These are phyloP conservation scores for Alternaria sp. DNA, from an alignment of 2,329 filamentous ascomycete genomes.

Conservation along the genomic window DNA sequence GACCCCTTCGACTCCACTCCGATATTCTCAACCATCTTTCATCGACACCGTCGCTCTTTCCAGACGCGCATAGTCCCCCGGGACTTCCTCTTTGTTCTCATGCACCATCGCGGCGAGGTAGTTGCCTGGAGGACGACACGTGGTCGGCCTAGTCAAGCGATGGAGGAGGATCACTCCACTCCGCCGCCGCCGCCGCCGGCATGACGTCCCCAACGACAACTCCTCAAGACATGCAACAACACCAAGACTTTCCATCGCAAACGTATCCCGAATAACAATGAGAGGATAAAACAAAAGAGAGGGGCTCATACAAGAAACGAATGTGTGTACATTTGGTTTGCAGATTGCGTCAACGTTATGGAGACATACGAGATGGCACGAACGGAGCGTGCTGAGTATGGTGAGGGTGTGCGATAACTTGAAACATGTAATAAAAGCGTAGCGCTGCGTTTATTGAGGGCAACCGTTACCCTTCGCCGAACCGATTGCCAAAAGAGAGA, in stretches of 20 bases:
- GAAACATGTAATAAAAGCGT: neutral
- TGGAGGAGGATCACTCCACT: no score
- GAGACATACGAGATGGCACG: neutral
- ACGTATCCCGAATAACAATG: constrained; percentile 1
- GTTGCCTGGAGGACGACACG: no score
- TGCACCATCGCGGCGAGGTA: no score
- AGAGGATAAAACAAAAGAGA: neutral
- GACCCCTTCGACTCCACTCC: no score
- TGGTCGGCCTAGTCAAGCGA: no score
- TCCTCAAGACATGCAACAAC: neutral
- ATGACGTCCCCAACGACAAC: no score
- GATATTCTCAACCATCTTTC: no score
- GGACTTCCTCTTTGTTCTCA: no score
- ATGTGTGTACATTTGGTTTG: rapidly evolving
- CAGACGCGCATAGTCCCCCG: no score
- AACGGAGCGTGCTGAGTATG: neutral
- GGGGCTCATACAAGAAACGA: neutral
- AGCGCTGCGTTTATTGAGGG: neutral
- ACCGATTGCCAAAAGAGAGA: neutral
- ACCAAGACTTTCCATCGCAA: neutral
- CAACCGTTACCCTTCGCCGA: rapidly evolving
- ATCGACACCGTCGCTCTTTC: no score
- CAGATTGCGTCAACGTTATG: neutral
- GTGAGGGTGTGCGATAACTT: neutral
- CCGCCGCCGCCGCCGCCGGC: no score